phyloP scores from a whole-genome alignment of 1,284 basidiomycete genomes.

The Leccinum solheimii region DNA sequence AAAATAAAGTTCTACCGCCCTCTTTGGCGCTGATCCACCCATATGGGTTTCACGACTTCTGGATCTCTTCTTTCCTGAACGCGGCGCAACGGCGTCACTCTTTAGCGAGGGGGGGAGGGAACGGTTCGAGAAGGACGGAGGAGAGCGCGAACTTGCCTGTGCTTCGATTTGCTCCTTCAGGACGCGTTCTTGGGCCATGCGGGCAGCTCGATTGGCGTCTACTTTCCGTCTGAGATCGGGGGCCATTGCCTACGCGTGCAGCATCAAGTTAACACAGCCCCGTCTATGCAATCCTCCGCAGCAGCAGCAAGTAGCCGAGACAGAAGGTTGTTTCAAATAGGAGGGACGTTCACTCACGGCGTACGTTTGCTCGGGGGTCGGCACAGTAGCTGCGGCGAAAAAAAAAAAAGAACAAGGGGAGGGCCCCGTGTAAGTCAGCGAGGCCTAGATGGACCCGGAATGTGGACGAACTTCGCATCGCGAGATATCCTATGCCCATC shows the following conservation, averaged over 20 bases:
- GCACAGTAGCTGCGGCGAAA: slow-evolving; percentile 51
- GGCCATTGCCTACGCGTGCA: slow-evolving; percentile 52
- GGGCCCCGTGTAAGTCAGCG: slow-evolving; percentile 6
- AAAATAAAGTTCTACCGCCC: slow-evolving; percentile 2
- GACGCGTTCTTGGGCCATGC: slow-evolving; percentile 56
- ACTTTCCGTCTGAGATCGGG: slow-evolving; percentile 69
- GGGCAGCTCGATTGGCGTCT: slow-evolving; percentile 58
- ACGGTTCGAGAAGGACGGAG: slow-evolving; percentile 4
- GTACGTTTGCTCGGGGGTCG: slow-evolving; percentile 45
- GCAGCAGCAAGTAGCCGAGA: neutral
- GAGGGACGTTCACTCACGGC: slow-evolving; percentile 29
- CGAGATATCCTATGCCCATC: slow-evolving; percentile 57
- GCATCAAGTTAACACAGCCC: slow-evolving; percentile 1
- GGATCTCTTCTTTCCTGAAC: slow-evolving; percentile 37
- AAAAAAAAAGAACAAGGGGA: slow-evolving; percentile 8
- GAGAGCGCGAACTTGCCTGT: slow-evolving; percentile 47
- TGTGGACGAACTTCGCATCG: slow-evolving; percentile 60
- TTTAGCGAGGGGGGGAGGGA: neutral
- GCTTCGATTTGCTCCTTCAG: slow-evolving; percentile 52
- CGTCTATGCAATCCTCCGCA: neutral
- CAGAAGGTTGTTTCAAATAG: neutral
- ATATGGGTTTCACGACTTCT: slow-evolving; percentile 52
- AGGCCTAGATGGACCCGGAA: neutral
- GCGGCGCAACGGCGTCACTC: slow-evolving; percentile 6
- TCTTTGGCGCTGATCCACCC: slow-evolving; percentile 40